Conservation (phyloP, 2,329 filamentous ascomycete genomes). For the Pestalotiopsis sp. region DNA sequence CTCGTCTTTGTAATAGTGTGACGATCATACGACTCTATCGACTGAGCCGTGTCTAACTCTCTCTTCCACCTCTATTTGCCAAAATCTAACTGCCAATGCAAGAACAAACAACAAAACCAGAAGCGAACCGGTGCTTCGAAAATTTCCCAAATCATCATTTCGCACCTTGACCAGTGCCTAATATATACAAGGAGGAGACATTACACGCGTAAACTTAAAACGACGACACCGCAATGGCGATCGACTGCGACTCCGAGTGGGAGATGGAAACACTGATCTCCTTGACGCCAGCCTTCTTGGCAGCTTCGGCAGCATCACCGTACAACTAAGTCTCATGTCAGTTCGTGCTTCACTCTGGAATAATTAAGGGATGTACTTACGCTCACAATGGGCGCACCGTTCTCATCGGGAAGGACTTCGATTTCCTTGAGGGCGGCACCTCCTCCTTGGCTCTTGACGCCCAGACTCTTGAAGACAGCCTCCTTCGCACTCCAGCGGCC, state of each 20-base stretch:
- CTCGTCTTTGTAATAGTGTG: neutral
- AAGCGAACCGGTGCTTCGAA: neutral
- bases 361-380: slow-evolving; percentile 57
- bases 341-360: slow-evolving; percentile 20
- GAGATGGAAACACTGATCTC: slow-evolving; percentile 92
- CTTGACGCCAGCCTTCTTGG: slow-evolving; percentile 86
- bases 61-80: neutral
- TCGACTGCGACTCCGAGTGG: slow-evolving; percentile 91
- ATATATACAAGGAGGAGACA: slow-evolving; percentile 12
- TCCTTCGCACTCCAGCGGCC: slow-evolving; percentile 98
- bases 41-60: neutral
- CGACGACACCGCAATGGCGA: slow-evolving; percentile 87
- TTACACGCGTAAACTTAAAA: slow-evolving; percentile 54
- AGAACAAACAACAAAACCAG: neutral
- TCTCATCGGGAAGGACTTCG: slow-evolving; percentile 82
- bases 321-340: slow-evolving; percentile 68
- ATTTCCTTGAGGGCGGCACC: slow-evolving; percentile 93
- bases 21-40: neutral
- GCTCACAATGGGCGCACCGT: slow-evolving; percentile 80
- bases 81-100: neutral
- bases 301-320: slow-evolving; percentile 80
- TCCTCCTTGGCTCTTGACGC: slow-evolving; percentile 82
- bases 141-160: neutral
- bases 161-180: neutral
- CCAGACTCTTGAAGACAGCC: slow-evolving; percentile 96